A percentile compares a stretch with the other conserved stretches of the same genome.
These are phyloP conservation scores for Tolypocladium inflatum DNA, from an alignment of 2,329 filamentous ascomycete species.

Conservation along the genomic window DNA sequence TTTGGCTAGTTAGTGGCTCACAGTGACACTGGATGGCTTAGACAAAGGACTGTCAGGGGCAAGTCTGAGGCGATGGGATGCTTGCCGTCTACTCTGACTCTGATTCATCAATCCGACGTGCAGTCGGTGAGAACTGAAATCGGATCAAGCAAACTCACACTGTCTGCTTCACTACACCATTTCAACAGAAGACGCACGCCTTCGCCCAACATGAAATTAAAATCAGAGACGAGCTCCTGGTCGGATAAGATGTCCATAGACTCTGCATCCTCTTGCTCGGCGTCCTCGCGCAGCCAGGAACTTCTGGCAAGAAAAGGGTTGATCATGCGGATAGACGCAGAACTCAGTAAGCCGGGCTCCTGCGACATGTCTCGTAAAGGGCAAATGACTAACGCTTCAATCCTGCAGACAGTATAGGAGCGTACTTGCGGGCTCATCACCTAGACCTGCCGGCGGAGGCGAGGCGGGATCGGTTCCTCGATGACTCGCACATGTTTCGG, in stretches of 20 bases:
- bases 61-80: neutral
- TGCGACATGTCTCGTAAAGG: too few species aligned
- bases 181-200: neutral
- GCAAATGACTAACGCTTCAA: neutral
- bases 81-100: too few species aligned
- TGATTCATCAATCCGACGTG: neutral
- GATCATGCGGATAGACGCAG: neutral
- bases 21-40: neutral
- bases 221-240: neutral
- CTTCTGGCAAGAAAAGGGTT: too few species aligned
- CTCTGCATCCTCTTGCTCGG: neutral
- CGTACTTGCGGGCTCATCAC: neutral
- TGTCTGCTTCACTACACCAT: neutral
- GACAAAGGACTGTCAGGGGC: neutral
- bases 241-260: neutral
- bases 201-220: neutral
- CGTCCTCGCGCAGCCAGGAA: neutral
- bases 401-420: neutral
- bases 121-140: neutral
- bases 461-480: neutral
- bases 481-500: slow-evolving; percentile 4
- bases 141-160: too few species aligned
- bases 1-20: neutral
- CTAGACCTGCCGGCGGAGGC: neutral
- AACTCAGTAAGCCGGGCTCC: neutral